Conservation (phyloP, 805 yeast species). For the Saturnispora serradocipensis region DNA sequence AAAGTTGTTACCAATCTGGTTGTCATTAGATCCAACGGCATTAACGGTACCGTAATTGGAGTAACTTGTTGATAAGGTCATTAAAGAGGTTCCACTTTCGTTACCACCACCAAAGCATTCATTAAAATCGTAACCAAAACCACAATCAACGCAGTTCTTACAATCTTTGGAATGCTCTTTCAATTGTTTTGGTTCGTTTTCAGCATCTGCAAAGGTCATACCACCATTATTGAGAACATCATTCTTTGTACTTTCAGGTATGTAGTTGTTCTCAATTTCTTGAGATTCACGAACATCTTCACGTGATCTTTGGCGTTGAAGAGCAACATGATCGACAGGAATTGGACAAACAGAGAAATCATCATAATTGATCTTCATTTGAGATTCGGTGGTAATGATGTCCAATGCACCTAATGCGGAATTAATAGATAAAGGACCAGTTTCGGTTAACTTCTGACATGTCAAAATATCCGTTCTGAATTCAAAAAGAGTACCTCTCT, state of each 20-base stretch:
- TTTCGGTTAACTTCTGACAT: slow-evolving; percentile 22
- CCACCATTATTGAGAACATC: slow-evolving; percentile 7
- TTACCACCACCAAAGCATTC: slow-evolving; percentile 8
- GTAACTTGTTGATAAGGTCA: slow-evolving; percentile 5
- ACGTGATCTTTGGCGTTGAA: slow-evolving; percentile 23
- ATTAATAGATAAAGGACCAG: slow-evolving; percentile 28
- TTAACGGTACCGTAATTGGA: background rate
- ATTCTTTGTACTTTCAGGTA: slow-evolving; percentile 17
- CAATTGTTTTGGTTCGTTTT: slow-evolving; percentile 4
- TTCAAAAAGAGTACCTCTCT: slow-evolving; percentile 33
- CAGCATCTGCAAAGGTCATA: background rate
- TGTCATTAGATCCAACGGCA: background rate
- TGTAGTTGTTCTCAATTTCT: slow-evolving; percentile 24
- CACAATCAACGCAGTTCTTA: slow-evolving; percentile 23
- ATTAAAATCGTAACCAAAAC: slow-evolving; percentile 16
- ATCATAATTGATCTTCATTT: slow-evolving; percentile 5
- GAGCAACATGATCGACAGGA: slow-evolving; percentile 28
- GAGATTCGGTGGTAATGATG: slow-evolving; percentile 23
- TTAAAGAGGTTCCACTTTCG: slow-evolving; percentile 7
- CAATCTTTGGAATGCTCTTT: slow-evolving; percentile 17
- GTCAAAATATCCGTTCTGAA: slow-evolving; percentile 32
- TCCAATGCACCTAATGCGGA: slow-evolving; percentile 21
- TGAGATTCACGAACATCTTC: slow-evolving; percentile 22
- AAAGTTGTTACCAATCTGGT: background rate
- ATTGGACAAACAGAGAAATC: slow-evolving; percentile 24